Base-by-base conservation (phyloP, 768 basidiomycete genomes). In the Pholiota molesta region DNA sequence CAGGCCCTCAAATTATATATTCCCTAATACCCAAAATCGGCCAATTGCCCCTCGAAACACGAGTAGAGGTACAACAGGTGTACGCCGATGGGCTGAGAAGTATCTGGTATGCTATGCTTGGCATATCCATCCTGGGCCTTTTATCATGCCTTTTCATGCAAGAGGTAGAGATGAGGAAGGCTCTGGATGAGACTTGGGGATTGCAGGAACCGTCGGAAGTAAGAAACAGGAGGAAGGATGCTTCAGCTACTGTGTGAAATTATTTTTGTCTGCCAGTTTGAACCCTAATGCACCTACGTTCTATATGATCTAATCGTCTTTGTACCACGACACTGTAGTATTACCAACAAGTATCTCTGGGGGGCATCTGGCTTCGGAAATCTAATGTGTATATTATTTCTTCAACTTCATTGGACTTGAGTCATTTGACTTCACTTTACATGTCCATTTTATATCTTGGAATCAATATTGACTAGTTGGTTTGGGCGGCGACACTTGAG, bases 81-180 rank as follows among this genome's bases (percentile, higher is more conserved):
- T 49, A 49, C 23, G 47, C 47, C 5, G 47, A 49, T 26, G 47
- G 47, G 23, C 23, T 49, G 23, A 21, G 47, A 19, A 49, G 11
- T 49, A 49, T 49, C 23, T 49, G 47, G 47, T 49, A 49, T 19
- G 47, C 47, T 13, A 49, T 49, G 47, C 47, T 49, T 19, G 47
- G 47, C 47, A 49, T 49, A n/a, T 49, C 47, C 8, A 23, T 3
- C 3, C 5, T 49, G 47, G 47, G 47, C 23, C 47, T 49, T 10
- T 23, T 49, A 19, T 49, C 47, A 19, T 49, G 47, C 23, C 47
- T 49, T 19, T 10, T 49, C 47, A 49, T 49, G 47, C 47, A 49
- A 26, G 47, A 49, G 47, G 47, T 49, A 5, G 47, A 49, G 23
- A 49, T 49, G 47, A 49, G 47, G 26, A 19, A 49, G 14, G 47